phyloP scores from a whole-genome alignment of 2,329 filamentous ascomycete genomes.

The Coniochaeta prunicola region DNA sequence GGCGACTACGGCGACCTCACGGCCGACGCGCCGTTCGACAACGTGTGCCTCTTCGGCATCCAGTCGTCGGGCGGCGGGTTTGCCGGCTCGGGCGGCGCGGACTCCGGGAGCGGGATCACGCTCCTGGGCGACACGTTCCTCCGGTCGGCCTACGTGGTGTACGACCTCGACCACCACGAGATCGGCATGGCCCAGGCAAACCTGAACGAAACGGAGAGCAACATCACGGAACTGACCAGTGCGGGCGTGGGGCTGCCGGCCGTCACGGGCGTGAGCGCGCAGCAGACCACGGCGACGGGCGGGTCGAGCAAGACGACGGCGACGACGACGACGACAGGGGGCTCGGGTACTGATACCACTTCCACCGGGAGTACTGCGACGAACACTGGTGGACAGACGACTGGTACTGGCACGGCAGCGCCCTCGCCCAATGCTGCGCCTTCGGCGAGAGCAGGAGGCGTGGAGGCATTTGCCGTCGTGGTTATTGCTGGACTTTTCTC shows the following conservation, averaged over 20 bases:
- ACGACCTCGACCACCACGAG: conserved; percentile 42
- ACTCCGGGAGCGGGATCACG: conserved; percentile 14
- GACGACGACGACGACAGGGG: neutral
- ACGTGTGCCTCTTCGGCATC: conserved; percentile 49
- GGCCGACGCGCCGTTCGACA: conserved; percentile 26
- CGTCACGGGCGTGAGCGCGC: conserved; percentile 34
- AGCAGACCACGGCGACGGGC: conserved; percentile 14
- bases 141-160: conserved; percentile 45
- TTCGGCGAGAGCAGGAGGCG: conserved; percentile 4
- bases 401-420: neutral
- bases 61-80: conserved; percentile 21
- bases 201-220: conserved; percentile 29
- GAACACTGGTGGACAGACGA: neutral
- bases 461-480: conserved; percentile 11
- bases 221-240: conserved; percentile 38
- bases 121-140: conserved; percentile 41
- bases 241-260: conserved; percentile 30
- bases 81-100: conserved; percentile 14
- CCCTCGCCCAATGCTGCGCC: neutral
- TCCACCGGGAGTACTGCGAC: conserved; percentile 11
- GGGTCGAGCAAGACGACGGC: neutral
- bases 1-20: conserved; percentile 17
- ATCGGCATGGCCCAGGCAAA: conserved; percentile 47
- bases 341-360: neutral
- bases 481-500: conserved; percentile 14